Evolutionary conservation across 2,329 filamentous ascomycete species (phyloP), one percentile per base, ranked within the genome.

Genomic region (Aureobasidium sp.): DNA sequence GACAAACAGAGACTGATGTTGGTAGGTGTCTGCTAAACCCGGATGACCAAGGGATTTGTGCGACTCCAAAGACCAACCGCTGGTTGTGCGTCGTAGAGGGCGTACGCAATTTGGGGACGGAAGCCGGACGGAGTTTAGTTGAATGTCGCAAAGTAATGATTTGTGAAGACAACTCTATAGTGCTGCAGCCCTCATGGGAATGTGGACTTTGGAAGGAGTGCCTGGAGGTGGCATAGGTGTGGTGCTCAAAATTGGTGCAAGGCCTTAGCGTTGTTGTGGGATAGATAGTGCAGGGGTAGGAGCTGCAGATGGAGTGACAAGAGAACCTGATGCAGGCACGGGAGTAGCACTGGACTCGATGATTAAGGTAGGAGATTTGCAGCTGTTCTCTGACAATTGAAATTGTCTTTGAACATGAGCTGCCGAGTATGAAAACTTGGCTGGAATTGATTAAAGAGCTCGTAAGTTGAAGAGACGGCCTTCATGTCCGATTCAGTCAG

Each of bases 51-150:
- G n/a, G n/a, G n/a, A n/a, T n/a, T n/a, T n/a, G n/a, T n/a, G n/a
- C n/a, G n/a, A n/a, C n/a, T n/a, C n/a, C n/a, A n/a, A n/a, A n/a
- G n/a, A n/a, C n/a, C 92, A 84, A 29, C 93, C 94, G 72, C 94
- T 97, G 63, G 93, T 93, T 13, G 88, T 90, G 87, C 85, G 64
- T 93, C 90, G 71, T 96, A 93, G 9, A 97, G 82, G 21, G 80
- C 81, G 21, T 85, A 79, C 8, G 96, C 80, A 14, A 96, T 78
- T 66, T 91, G 83, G 13, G 88, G 87, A 16, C 90, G 89, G 65
- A 86, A 87, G 68, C 88, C 90, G 48, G 16, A 27, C 16, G 0
- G 5, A 14, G 6, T 36, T 59, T 25, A 59, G 57, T 59, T 45
- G 63, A n/a, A 70, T 66, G 21, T 1, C 58, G 42, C 62, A 27